Conservation (phyloP, 805 yeast genomes). For the Myxozyma neotropica region DNA sequence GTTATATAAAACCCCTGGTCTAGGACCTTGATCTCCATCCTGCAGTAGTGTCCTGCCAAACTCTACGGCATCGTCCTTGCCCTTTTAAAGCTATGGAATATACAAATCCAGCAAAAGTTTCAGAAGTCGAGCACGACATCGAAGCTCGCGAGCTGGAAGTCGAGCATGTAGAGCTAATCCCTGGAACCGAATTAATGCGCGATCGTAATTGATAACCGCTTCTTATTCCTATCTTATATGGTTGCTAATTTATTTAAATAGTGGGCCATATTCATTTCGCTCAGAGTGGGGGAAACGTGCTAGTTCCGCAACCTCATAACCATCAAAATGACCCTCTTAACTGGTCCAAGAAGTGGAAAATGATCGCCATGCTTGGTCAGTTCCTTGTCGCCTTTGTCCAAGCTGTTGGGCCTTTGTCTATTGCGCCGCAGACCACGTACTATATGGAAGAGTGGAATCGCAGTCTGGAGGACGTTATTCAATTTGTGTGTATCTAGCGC, state of each 20-base stretch:
- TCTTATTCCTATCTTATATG: not conserved
- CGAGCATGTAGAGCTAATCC: not conserved
- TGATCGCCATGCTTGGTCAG: not conserved
- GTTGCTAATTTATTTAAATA: not conserved
- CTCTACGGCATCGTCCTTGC: too few species aligned
- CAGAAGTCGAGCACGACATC: not conserved
- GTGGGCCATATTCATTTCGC: not conserved
- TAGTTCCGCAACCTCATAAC: conserved; percentile 46
- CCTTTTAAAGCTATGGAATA: too few species aligned
- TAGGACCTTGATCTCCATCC: too few species aligned
- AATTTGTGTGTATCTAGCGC: conserved; percentile 1
- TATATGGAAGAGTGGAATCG: conserved; percentile 13
- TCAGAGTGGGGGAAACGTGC: conserved; percentile 29
- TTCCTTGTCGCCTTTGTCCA: not conserved
- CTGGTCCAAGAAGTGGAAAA: conserved; percentile 41
- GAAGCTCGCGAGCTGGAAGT: conserved; percentile 1
- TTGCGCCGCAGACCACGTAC: conserved; percentile 1
- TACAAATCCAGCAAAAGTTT: too few species aligned
- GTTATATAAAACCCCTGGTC: too few species aligned
- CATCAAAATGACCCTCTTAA: conserved; percentile 48
- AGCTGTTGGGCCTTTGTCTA: conserved; percentile 6
- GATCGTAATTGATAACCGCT: not conserved
- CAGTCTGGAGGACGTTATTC: conserved; percentile 2
- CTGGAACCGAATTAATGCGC: conserved; percentile 7
- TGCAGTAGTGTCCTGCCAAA: too few species aligned